A percentile compares a stretch with the other conserved stretches of the same genome.
These are phyloP conservation scores for Trametes versicolor DNA, from an alignment of 1,284 basidiomycete species.

Conservation along the genomic window DNA sequence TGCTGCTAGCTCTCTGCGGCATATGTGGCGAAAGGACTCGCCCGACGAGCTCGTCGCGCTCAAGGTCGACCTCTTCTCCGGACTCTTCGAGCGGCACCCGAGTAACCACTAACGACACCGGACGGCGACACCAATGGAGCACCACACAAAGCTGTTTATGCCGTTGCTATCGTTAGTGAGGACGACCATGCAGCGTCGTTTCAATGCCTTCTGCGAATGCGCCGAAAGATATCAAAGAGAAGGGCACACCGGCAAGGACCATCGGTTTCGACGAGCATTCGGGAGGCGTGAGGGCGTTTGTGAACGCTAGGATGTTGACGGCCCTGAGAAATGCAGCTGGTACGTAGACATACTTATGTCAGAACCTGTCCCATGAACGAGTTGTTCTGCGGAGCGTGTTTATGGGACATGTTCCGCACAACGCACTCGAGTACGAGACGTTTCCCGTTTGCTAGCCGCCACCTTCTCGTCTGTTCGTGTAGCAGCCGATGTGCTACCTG, in stretches of 20 bases:
- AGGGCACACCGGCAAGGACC: constrained; percentile 81
- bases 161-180: constrained; percentile 62
- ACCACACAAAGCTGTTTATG: constrained; percentile 75
- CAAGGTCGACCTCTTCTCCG: constrained; percentile 65
- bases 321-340: constrained; percentile 39
- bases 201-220: constrained; percentile 62
- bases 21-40: constrained; percentile 58
- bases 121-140: constrained; percentile 53
- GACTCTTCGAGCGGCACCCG: constrained; percentile 32
- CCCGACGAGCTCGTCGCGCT: constrained; percentile 58
- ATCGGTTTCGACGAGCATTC: constrained; percentile 77
- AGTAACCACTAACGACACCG: constrained; percentile 58
- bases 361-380: too few species aligned
- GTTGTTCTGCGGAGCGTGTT: too few species aligned
- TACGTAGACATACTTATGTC: constrained; percentile 37
- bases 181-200: constrained; percentile 78
- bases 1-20: constrained; percentile 61
- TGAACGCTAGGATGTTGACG: neutral
- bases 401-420: too few species aligned
- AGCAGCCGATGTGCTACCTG: constrained; percentile 21
- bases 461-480: constrained; percentile 54
- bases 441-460: constrained; percentile 49
- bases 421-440: too few species aligned
- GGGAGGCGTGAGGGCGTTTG: constrained; percentile 59
- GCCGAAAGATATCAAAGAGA: constrained; percentile 43